Evolutionary conservation across 2,329 filamentous ascomycete genomes (phyloP).

Genomic region (Bipolaris cookei): DNA sequence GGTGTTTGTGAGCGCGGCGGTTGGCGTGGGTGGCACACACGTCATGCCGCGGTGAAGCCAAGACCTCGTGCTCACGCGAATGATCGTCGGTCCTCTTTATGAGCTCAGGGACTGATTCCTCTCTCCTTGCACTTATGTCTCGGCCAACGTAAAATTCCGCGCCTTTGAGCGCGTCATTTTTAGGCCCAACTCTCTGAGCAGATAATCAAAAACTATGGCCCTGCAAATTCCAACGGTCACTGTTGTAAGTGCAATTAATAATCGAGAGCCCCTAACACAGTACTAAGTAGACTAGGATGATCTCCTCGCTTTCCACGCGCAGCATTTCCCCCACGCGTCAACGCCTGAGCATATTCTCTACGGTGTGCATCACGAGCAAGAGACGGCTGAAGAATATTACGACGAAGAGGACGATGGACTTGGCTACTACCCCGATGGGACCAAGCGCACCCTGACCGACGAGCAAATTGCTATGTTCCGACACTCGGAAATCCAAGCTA

Average conservation of each 20-base stretch:
- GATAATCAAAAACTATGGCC: slow-evolving; percentile 20
- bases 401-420: slow-evolving; percentile 68
- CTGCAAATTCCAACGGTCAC: slow-evolving; percentile 42
- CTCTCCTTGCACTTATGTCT: slow-evolving; percentile 20
- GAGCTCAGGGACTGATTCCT: slow-evolving; percentile 14
- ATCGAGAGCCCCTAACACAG: slow-evolving; percentile 1
- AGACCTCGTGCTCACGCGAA: slow-evolving; percentile 44
- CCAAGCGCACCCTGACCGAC: slow-evolving; percentile 87
- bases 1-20: slow-evolving; percentile 16
- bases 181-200: neutral
- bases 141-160: slow-evolving; percentile 20
- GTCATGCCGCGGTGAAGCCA: slow-evolving; percentile 45
- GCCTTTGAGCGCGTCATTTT: slow-evolving; percentile 23
- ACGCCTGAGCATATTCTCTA: slow-evolving; percentile 44
- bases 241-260: slow-evolving; percentile 32
- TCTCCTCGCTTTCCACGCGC: slow-evolving; percentile 51
- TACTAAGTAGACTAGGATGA: slow-evolving; percentile 48
- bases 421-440: slow-evolving; percentile 85
- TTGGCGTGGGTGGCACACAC: slow-evolving; percentile 34
- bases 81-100: slow-evolving; percentile 23
- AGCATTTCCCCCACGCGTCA: slow-evolving; percentile 52
- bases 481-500: slow-evolving; percentile 80
- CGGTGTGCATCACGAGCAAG: slow-evolving; percentile 36
- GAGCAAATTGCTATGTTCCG: slow-evolving; percentile 90
- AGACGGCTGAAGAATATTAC: slow-evolving; percentile 27